Evolutionary conservation across 2,329 filamentous ascomycete genomes (phyloP), one percentile per base, ranked within the genome.

Genomic region (Calonectria ilicicola): DNA sequence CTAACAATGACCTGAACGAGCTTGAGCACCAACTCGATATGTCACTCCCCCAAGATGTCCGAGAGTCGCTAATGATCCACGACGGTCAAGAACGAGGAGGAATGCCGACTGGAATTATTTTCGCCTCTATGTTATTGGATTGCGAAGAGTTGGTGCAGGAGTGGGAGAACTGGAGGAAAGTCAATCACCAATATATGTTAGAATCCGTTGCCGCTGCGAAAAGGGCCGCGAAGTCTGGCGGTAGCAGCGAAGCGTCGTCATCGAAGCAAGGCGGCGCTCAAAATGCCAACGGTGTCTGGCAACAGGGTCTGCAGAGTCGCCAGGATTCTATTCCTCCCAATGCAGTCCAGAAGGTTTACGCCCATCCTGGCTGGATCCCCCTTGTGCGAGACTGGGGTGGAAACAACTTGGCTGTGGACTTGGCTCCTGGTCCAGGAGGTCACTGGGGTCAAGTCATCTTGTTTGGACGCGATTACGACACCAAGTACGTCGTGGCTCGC

Each of bases 71-170:
- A 79, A 92, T 94, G 86, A 84, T 95, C 66, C 97, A 99, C 83
- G 97, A 99, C 81, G 97, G 97, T n/a, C 97, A 99, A 84, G 97
- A 99, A 85, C 93, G 97, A 75, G 95, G 95, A 74, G 97, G 97
- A 75, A 89, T 90, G 70, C 97, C 97, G 1, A 98, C 96, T 0
- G 97, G 97, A 75, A 93, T 98, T 77, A 91, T 99, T 73, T 98
- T 99, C 80, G 91, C 96, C 72, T 93, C 92, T 82, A 99, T 99
- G 97, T 86, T 99, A 75, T 91, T 99, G 70, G 97, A 99, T 84
- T 98, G 97, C 81, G 97, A 99, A 84, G 97, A 99, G 82, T 98
- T 99, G 78, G 93, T 98, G 26, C 95, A 98, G 83, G 97, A 99
- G 83, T 98, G 96, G 95, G 93, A 94, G 80, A 97, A 98, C 82